phyloP scores from a whole-genome alignment of 805 yeast genomes.

The Yamadazyma philogaea region DNA sequence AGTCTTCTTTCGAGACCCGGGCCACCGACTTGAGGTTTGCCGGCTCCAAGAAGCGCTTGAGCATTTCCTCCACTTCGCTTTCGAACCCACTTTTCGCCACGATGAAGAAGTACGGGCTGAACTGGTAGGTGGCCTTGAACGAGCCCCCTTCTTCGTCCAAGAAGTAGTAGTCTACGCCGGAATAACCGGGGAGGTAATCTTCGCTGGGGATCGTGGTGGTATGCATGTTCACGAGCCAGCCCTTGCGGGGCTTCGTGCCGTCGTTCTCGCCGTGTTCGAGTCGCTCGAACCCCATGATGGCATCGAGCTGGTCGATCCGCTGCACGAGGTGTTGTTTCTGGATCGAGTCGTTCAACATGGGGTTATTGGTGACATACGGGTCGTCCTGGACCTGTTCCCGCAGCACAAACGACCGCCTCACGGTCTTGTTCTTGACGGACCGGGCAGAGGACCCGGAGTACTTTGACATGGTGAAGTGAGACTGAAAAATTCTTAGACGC shows the following conservation, averaged over 20 bases:
- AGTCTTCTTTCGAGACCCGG: slow-evolving; percentile 70
- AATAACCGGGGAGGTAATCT: slow-evolving; percentile 59
- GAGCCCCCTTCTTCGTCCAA: slow-evolving; percentile 95
- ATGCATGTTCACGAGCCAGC: slow-evolving; percentile 96
- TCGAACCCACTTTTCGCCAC: slow-evolving; percentile 59
- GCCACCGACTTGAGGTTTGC: slow-evolving; percentile 51
- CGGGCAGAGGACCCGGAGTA: slow-evolving; percentile 51
- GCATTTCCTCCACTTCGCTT: slow-evolving; percentile 80
- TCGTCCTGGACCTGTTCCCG: slow-evolving; percentile 14
- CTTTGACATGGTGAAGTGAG: background rate
- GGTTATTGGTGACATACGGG: slow-evolving; percentile 28
- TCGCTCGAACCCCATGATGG: slow-evolving; percentile 84
- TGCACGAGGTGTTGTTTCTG: slow-evolving; percentile 52
- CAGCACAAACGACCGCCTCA: slow-evolving; percentile 6
- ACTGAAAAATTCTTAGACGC: background rate
- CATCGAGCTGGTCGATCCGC: slow-evolving; percentile 67
- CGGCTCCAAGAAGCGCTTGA: slow-evolving; percentile 65
- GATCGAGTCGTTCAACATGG: slow-evolving; percentile 36
- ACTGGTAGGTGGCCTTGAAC: slow-evolving; percentile 79
- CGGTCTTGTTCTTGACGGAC: slow-evolving; percentile 45
- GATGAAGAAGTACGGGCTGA: slow-evolving; percentile 83
- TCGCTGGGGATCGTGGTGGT: slow-evolving; percentile 67
- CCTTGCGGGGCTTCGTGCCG: slow-evolving; percentile 50
- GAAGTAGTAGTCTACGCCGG: slow-evolving; percentile 94
- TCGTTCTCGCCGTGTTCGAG: slow-evolving; percentile 65